These are phyloP conservation scores for Strobilomyces echinocephalus DNA, from an alignment of 768 basidiomycete species.

Conservation along the genomic window DNA sequence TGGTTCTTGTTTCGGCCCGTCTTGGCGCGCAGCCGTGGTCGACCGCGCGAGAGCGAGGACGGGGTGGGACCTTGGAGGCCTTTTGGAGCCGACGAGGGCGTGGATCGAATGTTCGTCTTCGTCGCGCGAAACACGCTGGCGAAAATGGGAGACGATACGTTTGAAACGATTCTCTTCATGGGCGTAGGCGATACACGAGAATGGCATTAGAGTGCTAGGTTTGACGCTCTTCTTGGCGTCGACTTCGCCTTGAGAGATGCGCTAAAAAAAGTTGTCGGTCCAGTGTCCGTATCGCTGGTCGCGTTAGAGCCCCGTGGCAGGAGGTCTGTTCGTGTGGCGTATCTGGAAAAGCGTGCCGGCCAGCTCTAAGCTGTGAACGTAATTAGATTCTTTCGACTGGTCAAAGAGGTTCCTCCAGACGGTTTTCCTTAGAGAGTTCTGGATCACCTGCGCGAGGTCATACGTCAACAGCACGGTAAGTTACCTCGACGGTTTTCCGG, in stretches of 20 bases:
- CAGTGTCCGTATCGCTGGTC: conserved; percentile 35
- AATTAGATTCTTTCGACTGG: background rate
- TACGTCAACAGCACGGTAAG: too few relatives aligned
- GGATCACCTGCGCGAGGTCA: too few relatives aligned
- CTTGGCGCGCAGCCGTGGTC: conserved; percentile 25
- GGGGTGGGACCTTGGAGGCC: conserved; percentile 33
- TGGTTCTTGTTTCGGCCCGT: conserved; percentile 70
- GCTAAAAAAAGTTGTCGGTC: conserved; percentile 45
- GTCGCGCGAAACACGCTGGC: conserved; percentile 42
- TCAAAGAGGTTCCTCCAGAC: too few relatives aligned
- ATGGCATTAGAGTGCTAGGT: conserved; percentile 31
- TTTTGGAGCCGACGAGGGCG: conserved; percentile 34
- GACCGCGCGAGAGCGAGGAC: background rate
- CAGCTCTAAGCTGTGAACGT: conserved; percentile 36
- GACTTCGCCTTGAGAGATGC: conserved; percentile 48
- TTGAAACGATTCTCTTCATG: conserved; percentile 60
- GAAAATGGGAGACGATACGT: conserved; percentile 61
- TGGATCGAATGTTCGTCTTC: conserved; percentile 55
- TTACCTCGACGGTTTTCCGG: too few relatives aligned
- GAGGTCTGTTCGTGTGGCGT: too few relatives aligned
- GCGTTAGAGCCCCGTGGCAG: conserved; percentile 44
- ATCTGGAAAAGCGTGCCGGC: background rate
- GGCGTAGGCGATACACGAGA: conserved; percentile 5
- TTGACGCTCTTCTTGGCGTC: conserved; percentile 43
- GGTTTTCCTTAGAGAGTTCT: too few relatives aligned